These are phyloP conservation scores for Jamesozyma hellenica DNA, from an alignment of 805 yeast species.

Conservation along the genomic window DNA sequence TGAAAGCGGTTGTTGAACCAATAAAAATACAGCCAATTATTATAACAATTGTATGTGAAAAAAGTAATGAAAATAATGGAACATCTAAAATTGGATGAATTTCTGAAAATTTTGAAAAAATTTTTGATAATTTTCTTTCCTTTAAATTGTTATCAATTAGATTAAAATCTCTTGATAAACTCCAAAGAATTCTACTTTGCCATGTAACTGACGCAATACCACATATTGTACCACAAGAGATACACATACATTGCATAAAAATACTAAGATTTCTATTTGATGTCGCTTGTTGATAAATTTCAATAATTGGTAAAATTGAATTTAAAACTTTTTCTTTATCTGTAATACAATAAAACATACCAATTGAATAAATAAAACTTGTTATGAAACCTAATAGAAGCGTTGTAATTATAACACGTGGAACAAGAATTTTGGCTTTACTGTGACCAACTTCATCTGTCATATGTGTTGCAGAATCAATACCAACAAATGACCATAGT, in stretches of 20 bases:
- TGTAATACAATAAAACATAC: slow-evolving; percentile 50
- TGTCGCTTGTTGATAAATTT: slow-evolving; percentile 51
- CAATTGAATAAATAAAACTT: slow-evolving; percentile 39
- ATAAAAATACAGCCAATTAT: slow-evolving; percentile 51
- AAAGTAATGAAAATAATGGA: slow-evolving; percentile 51
- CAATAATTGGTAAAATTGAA: slow-evolving; percentile 49
- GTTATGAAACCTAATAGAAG: slow-evolving; percentile 60
- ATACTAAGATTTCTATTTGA: slow-evolving; percentile 45
- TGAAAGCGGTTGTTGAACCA: slow-evolving; percentile 59
- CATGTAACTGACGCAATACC: slow-evolving; percentile 54
- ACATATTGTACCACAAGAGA: slow-evolving; percentile 48
- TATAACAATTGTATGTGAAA: slow-evolving; percentile 44
- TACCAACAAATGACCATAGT: slow-evolving; percentile 58
- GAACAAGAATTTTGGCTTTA: slow-evolving; percentile 36
- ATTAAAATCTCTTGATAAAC: slow-evolving; percentile 58
- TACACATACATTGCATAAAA: slow-evolving; percentile 38
- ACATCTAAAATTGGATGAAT: slow-evolving; percentile 39
- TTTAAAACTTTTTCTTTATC: slow-evolving; percentile 40
- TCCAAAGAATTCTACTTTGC: slow-evolving; percentile 61
- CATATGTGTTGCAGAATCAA: slow-evolving; percentile 64
- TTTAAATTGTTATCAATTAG: slow-evolving; percentile 39
- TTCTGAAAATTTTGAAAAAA: slow-evolving; percentile 6
- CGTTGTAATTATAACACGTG: slow-evolving; percentile 51
- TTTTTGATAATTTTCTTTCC: not conserved
- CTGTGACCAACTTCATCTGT: slow-evolving; percentile 42